A percentile compares a stretch with the other conserved stretches of the same genome.
Evolutionary conservation across 2,329 filamentous ascomycete genomes (phyloP).

Genomic region (Trichoderma gracile): DNA sequence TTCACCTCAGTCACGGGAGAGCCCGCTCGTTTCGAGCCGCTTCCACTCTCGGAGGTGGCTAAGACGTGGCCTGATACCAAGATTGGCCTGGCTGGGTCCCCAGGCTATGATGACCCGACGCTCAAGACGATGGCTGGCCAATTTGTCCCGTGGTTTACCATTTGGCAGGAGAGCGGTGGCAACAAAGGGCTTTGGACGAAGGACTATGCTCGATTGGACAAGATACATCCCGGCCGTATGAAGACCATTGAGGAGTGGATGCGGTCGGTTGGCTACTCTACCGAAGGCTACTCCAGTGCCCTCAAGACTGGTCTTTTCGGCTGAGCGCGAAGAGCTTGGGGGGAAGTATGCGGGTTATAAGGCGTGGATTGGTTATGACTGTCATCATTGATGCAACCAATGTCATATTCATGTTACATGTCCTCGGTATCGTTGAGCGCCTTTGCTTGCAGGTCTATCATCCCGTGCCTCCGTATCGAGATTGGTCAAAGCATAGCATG

Average conservation of each 20-base stretch:
- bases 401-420: too few species aligned
- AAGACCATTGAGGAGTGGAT: conserved; percentile 27
- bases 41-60: conserved; percentile 3
- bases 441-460: too few species aligned
- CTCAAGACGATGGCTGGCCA: conserved; percentile 19
- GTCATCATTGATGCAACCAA: too few species aligned
- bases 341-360: too few species aligned
- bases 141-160: conserved; percentile 26
- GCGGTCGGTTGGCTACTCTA: conserved; percentile 25
- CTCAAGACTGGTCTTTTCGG: neutral
- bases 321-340: too few species aligned
- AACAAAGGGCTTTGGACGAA: conserved; percentile 27
- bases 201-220: conserved; percentile 26
- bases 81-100: conserved; percentile 17
- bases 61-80: conserved; percentile 12
- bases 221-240: conserved; percentile 23
- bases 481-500: too few species aligned
- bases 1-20: conserved; percentile 25
- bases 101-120: conserved; percentile 25
- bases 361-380: too few species aligned
- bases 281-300: conserved; percentile 7
- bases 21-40: conserved; percentile 23
- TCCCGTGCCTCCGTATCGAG: too few species aligned
- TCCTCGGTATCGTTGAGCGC: too few species aligned
- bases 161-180: conserved; percentile 27